These are phyloP conservation scores for Scalesia atractyloides DNA, from an alignment of 129 eudicot genomes.

Conservation along the genomic window DNA sequence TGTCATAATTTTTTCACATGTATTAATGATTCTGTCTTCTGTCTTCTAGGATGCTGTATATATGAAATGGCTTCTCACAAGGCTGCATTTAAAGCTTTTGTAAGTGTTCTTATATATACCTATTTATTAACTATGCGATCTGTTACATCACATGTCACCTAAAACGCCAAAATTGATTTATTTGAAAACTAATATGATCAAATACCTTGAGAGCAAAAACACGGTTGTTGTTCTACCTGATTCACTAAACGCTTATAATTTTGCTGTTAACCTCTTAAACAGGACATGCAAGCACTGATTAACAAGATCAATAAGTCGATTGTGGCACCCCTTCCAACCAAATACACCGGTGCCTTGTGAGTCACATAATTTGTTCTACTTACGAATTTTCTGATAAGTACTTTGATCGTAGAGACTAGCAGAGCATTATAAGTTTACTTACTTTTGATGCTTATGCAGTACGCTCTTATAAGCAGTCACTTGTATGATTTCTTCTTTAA, in stretches of 20 bases:
- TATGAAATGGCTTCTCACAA: conserved; percentile 91
- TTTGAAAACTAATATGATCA: neutral
- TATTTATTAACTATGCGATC: conserved; percentile 8
- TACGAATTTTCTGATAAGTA: conserved; percentile 2
- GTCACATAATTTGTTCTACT: conserved; percentile 30
- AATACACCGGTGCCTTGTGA: conserved; percentile 84
- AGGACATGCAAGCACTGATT: conserved; percentile 99
- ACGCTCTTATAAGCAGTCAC: conserved; percentile 2
- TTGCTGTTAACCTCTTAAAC: conserved; percentile 27
- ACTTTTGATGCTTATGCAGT: neutral
- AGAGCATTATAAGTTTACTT: conserved; percentile 10
- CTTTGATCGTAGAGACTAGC: neutral
- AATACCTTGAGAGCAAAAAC: neutral
- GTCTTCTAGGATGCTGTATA: conserved; percentile 83
- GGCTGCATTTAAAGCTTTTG: conserved; percentile 98
- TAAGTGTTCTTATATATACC: conserved; percentile 45
- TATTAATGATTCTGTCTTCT: conserved; percentile 23
- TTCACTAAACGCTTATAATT: conserved; percentile 21
- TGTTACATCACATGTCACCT: conserved; percentile 14
- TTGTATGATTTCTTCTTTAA: neutral
- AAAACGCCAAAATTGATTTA: neutral
- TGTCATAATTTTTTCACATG: conserved; percentile 15
- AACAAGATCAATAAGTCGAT: conserved; percentile 87
- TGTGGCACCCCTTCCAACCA: conserved; percentile 93
- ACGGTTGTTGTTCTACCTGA: conserved; percentile 1